Base-by-base conservation (phyloP, 176 grass and related monocot species). In the Metroxylon sagu region DNA sequence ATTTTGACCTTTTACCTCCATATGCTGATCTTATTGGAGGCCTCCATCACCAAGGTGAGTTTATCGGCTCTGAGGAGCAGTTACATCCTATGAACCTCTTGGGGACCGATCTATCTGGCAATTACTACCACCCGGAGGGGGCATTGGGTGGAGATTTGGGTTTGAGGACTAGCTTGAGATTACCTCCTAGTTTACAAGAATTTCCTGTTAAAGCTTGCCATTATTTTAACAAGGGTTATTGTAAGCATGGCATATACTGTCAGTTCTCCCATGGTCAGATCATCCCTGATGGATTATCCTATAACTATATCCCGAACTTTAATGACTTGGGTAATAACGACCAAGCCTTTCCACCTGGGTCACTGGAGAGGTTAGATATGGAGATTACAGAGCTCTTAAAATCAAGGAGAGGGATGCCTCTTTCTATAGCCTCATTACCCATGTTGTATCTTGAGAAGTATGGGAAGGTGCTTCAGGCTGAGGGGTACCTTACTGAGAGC, bases 401-500 rank as follows among this genome's bases (percentile, higher is more conserved):
- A 18, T 84, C 77, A 27, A 81, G 80, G 30, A 57, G 76, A 3
- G 80, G 83, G 8, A 58, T 82, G 70, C 92, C 92, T 0, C 68
- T 97, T 73, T 91, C 92, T 6, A 97, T 97, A 23, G 92, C 87
- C 14, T 91, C 75, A 4, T 64, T 97, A 50, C 92, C 92, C 0
- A 88, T 80, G 14, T 60, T 97, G 26, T 97, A 97, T 50, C 68
- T 65, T 25, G 92, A 87, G 28, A 83, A 56, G 81, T 97, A 91
- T 25, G 92, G 92, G 5, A 90, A 88, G 62, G 73, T 68, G 1
- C 82, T 97, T 39, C 84, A 88, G 74, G 87, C 92, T 1, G 92
- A 97, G 16, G 92, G 92, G 0, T 97, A 97, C 39, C 80, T 97
- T 19, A 97, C 92, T 2, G 92, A 97, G 78, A 97, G 87, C 68